phyloP scores from a whole-genome alignment of 306 rosid genomes.

The Lithocarpus polystachyus region DNA sequence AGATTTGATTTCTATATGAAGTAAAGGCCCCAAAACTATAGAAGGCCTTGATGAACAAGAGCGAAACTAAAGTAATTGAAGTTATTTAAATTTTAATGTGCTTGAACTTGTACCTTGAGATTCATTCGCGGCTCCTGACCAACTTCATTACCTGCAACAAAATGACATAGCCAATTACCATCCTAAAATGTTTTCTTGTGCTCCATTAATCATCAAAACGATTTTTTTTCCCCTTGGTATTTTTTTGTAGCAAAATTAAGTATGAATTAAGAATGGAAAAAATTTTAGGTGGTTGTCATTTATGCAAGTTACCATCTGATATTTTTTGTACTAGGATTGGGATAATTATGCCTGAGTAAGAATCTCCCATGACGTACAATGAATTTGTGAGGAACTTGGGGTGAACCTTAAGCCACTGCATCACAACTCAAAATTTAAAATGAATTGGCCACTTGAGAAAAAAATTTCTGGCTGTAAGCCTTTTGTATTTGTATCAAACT shows the following conservation, averaged over 20 bases:
- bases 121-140: background rate
- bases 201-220: too few relatives aligned
- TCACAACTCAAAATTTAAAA: background rate
- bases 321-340: conserved; percentile 35
- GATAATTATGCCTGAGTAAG: conserved; percentile 35
- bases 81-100: too few relatives aligned
- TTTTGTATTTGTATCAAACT: background rate
- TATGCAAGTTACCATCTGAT: conserved; percentile 32
- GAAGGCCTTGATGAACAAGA: background rate
- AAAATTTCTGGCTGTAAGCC: too few relatives aligned
- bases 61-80: background rate
- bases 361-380: conserved; percentile 50
- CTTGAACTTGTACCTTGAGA: background rate
- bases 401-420: conserved; percentile 19
- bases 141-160: conserved; percentile 1
- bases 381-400: conserved; percentile 26
- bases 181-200: too few relatives aligned
- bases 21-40: background rate
- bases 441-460: too few relatives aligned
- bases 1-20: background rate
- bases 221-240: too few relatives aligned
- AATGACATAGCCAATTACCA: too few relatives aligned
- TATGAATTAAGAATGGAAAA: background rate
- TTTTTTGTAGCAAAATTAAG: too few relatives aligned
- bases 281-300: background rate